Conservation (phyloP, 345 rosid species). For the Rubroshorea leprosula region DNA sequence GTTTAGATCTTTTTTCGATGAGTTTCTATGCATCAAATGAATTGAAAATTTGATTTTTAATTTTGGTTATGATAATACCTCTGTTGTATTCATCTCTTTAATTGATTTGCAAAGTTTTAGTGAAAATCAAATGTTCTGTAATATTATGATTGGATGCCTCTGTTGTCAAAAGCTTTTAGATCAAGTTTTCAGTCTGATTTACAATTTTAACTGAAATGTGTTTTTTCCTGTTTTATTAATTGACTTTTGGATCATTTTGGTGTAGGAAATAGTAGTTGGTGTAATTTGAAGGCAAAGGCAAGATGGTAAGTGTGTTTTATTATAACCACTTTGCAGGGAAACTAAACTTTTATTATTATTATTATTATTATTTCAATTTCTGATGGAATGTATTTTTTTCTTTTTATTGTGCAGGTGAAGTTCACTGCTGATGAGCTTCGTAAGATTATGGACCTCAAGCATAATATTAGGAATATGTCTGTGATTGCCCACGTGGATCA, state of each 20-base stretch:
- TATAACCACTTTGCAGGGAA: not conserved
- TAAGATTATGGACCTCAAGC: constrained; percentile 57
- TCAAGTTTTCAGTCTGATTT: not conserved
- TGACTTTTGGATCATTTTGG: no score
- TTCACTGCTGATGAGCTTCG: constrained; percentile 61
- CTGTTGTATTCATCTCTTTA: no score
- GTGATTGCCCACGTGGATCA: constrained; percentile 78
- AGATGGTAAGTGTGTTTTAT: not conserved
- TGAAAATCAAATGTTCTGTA: no score
- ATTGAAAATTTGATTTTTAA: no score
- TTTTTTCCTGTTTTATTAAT: not conserved
- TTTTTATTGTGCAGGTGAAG: constrained; percentile 40
- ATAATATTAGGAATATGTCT: constrained; percentile 70
- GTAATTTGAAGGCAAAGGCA: not conserved
- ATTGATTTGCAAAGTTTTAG: no score
- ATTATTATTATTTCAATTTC: no score
- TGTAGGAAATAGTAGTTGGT: not conserved
- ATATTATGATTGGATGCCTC: not conserved
- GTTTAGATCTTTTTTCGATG: no score
- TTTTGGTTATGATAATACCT: no score
- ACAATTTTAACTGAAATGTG: no score
- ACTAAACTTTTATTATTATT: not conserved
- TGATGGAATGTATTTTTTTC: not conserved
- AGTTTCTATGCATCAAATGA: no score
- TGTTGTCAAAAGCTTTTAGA: not conserved